phyloP scores from a whole-genome alignment of 495 filamentous ascomycete genomes.

The Xylaria curta region DNA sequence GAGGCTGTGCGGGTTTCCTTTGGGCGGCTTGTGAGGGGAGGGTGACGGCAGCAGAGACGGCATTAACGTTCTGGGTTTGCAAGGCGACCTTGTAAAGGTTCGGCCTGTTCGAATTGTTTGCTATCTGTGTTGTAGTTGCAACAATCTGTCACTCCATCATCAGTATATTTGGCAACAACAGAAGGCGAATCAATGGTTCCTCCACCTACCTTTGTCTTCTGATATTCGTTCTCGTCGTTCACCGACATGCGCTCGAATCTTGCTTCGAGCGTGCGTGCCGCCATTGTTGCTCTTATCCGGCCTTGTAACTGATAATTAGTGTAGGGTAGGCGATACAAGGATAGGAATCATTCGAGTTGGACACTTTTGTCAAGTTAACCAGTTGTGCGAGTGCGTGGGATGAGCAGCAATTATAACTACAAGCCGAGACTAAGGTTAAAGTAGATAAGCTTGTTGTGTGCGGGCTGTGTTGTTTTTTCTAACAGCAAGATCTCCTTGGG shows the following conservation, averaged over 20 bases:
- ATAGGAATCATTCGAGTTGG: neutral
- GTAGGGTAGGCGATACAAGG: neutral
- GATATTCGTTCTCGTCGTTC: conserved; percentile 79
- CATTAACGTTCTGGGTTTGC: conserved; percentile 66
- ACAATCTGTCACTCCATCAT: conserved; percentile 51
- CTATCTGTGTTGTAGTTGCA: conserved; percentile 60
- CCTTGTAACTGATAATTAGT: neutral
- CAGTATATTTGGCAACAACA: conserved; percentile 30
- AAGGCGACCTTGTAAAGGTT: conserved; percentile 83
- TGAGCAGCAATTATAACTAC: neutral
- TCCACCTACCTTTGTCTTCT: conserved; percentile 71
- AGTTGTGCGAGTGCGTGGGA: neutral
- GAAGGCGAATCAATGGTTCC: neutral
- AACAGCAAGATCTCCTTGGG: neutral
- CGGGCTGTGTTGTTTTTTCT: conserved; percentile 13
- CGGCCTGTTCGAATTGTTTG: conserved; percentile 66
- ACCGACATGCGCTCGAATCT: conserved; percentile 84
- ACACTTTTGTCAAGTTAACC: neutral
- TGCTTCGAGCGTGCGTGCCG: conserved; percentile 67
- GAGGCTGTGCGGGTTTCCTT: conserved; percentile 43
- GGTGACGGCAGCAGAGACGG: conserved; percentile 66
- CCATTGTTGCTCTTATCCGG: conserved; percentile 43
- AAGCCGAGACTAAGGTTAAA: neutral
- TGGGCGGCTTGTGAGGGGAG: conserved; percentile 71
- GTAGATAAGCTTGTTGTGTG: neutral